Percentiles rank a stretch among this genome's conserved stretches.
phyloP scores from a whole-genome alignment of 164 flowering plant species.

The Nelumbo lutea region DNA sequence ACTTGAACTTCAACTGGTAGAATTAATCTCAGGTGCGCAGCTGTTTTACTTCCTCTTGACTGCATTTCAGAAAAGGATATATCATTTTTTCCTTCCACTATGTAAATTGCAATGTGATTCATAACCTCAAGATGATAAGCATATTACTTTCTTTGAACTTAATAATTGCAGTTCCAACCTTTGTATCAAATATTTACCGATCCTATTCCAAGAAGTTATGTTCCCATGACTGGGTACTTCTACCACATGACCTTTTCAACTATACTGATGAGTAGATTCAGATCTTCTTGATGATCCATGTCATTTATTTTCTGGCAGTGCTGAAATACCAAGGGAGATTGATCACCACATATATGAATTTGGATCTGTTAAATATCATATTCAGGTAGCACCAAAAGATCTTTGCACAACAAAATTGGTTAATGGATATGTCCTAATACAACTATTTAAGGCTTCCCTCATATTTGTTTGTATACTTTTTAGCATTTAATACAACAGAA shows the following conservation, averaged over 20 bases:
- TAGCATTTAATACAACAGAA: background rate
- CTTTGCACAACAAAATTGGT: background rate
- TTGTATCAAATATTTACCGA: background rate
- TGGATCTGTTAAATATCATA: constrained; percentile 74
- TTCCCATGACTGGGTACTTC: background rate
- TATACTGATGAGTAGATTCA: background rate
- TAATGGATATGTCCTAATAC: background rate
- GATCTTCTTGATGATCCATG: background rate
- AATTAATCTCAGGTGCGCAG: background rate
- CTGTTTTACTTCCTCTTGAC: background rate
- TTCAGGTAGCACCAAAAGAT: constrained; percentile 44
- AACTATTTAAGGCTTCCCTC: background rate
- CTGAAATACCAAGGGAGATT: constrained; percentile 46
- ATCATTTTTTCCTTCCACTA: background rate
- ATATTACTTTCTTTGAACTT: background rate
- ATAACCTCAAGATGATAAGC: background rate
- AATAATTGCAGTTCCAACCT: background rate
- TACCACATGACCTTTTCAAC: background rate
- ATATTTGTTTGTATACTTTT: background rate
- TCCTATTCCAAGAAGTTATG: background rate
- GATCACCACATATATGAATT: constrained; percentile 81
- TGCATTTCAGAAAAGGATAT: background rate
- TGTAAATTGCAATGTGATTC: background rate
- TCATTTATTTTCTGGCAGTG: constrained; percentile 34
- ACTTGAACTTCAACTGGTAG: background rate